Conservation (phyloP, 306 rosid species). For the Styphnolobium japonicum region DNA sequence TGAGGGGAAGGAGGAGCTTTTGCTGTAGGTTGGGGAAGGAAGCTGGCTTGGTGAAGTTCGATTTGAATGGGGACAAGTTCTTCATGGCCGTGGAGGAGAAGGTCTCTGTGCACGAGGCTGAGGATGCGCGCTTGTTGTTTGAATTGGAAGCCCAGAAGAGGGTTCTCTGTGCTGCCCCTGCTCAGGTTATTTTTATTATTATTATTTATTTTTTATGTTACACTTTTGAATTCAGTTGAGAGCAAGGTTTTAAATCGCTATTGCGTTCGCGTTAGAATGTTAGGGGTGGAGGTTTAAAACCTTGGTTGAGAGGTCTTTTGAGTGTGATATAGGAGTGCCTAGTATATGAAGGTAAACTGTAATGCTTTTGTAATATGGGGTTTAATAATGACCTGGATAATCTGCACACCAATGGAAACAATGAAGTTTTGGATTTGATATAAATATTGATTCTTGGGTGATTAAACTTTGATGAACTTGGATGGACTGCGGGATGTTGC, state of each 20-base stretch:
- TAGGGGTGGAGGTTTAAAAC: too few species aligned
- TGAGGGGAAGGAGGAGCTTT: slow-evolving; percentile 77
- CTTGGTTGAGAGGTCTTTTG: too few species aligned
- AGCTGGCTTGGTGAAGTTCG: slow-evolving; percentile 62
- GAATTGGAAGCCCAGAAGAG: slow-evolving; percentile 57
- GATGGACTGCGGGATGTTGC: not conserved
- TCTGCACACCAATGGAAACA: not conserved
- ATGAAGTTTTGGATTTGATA: not conserved
- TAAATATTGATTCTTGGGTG: not conserved
- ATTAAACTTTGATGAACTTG: not conserved
- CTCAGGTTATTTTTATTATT: slow-evolving; percentile 41
- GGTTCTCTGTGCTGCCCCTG: slow-evolving; percentile 62
- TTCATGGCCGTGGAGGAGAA: slow-evolving; percentile 62
- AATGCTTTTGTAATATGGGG: not conserved
- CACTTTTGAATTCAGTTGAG: too few species aligned
- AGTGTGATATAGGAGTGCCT: too few species aligned
- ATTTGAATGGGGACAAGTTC: slow-evolving; percentile 57
- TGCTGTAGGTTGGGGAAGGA: slow-evolving; percentile 63
- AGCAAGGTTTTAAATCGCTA: too few species aligned
- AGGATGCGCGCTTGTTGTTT: slow-evolving; percentile 68
- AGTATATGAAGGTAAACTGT: not conserved
- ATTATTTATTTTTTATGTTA: too few species aligned
- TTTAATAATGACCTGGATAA: not conserved
- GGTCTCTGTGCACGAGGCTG: slow-evolving; percentile 70
- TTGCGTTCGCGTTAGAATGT: too few species aligned